Percentiles rank a stretch among this genome's conserved stretches.
These are phyloP conservation scores for Groenewaldozyma tartarivorans DNA, from an alignment of 805 yeast species.

Conservation along the genomic window DNA sequence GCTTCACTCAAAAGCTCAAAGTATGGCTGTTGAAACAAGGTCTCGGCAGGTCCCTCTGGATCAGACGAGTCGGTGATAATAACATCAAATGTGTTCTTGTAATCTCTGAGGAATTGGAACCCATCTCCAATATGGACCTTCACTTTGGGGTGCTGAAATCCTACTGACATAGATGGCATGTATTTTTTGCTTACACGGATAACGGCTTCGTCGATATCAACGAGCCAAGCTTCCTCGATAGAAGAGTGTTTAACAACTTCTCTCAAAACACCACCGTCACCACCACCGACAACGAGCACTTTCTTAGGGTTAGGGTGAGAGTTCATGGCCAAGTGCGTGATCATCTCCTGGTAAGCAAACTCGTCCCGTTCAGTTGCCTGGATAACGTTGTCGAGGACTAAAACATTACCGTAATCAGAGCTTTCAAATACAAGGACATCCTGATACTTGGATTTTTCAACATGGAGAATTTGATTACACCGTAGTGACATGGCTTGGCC, in stretches of 20 bases:
- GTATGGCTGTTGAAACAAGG: constrained; percentile 70
- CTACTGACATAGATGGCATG: constrained; percentile 66
- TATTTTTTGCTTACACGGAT: constrained; percentile 61
- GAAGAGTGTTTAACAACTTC: constrained; percentile 71
- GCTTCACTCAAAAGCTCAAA: constrained; percentile 59
- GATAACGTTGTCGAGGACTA: constrained; percentile 80
- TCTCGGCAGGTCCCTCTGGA: constrained; percentile 94
- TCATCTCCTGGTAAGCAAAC: constrained; percentile 89
- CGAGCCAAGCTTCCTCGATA: constrained; percentile 56
- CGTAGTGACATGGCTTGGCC: constrained; percentile 75
- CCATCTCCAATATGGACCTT: constrained; percentile 71
- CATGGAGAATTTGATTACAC: constrained; percentile 56
- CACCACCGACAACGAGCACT: constrained; percentile 88
- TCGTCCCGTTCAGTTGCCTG: constrained; percentile 92
- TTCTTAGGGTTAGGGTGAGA: constrained; percentile 65
- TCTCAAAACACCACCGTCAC: constrained; percentile 90
- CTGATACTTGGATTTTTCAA: constrained; percentile 62
- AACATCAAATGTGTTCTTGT: constrained; percentile 55
- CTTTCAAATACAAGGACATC: constrained; percentile 73
- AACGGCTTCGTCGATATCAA: constrained; percentile 84
- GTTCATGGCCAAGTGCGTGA: constrained; percentile 72
- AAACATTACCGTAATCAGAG: constrained; percentile 71
- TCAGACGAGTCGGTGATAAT: constrained; percentile 89
- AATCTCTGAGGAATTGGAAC: constrained; percentile 54
- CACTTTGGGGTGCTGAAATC: constrained; percentile 56